phyloP scores from a whole-genome alignment of 1,284 basidiomycete species.

The Cystobasidium sp. region DNA sequence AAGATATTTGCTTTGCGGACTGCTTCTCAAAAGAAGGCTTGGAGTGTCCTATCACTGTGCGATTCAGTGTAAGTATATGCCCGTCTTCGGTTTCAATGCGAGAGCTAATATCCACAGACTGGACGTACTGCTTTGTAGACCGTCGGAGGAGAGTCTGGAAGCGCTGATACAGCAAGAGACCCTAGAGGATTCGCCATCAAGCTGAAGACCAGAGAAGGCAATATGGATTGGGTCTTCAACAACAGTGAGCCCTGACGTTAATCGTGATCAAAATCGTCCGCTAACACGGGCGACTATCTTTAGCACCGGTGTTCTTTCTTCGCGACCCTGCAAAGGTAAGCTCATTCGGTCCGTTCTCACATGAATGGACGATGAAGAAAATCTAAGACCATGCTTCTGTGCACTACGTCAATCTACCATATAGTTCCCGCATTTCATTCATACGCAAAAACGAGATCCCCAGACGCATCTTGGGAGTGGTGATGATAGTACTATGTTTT shows the following conservation, averaged over 20 bases:
- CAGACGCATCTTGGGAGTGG: conserved; percentile 83
- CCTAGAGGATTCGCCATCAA: conserved; percentile 92
- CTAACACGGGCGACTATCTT: background rate
- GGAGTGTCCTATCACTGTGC: conserved; percentile 69
- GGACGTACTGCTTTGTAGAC: conserved; percentile 50
- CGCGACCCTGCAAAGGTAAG: conserved; percentile 58
- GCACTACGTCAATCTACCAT: too few species aligned
- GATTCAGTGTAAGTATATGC: conserved; percentile 66
- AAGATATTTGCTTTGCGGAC: conserved; percentile 75
- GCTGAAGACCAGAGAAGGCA: conserved; percentile 84
- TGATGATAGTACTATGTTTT: conserved; percentile 62
- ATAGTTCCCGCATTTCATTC: conserved; percentile 77
- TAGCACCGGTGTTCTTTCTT: background rate
- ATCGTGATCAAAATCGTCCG: too few species aligned
- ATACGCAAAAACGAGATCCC: conserved; percentile 92
- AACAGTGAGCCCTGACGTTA: conserved; percentile 62
- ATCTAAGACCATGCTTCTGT: too few species aligned
- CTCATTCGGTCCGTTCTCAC: background rate
- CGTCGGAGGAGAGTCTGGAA: conserved; percentile 74
- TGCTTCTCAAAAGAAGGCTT: conserved; percentile 74
- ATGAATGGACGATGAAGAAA: too few species aligned
- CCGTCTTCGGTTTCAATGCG: background rate
- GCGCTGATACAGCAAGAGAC: conserved; percentile 86
- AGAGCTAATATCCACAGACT: background rate
- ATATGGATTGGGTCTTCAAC: conserved; percentile 87